Evolutionary conservation across 2,329 filamentous ascomycete species (phyloP), one percentile per base, ranked within the genome.

Genomic region (Ophiostoma sp.): DNA sequence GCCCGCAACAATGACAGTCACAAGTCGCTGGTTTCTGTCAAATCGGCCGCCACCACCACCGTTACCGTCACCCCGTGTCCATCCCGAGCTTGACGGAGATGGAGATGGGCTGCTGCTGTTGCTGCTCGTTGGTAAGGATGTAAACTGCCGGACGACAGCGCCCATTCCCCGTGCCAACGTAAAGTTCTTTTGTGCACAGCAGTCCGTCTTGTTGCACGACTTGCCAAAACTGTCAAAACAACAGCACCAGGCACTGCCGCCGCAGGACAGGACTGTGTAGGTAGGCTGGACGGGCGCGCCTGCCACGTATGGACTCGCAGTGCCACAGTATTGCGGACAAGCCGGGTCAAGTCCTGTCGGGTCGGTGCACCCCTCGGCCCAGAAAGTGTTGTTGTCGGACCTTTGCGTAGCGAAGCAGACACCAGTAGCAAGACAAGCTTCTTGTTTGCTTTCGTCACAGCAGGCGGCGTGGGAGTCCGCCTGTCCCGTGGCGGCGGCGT

Each of bases 271-370:
- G 71, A 77, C 73, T 0, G 75, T 75, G 36, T 77, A 77, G 0
- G 76, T 75, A 1, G 76, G 19, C 45, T 77, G 75, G n/a, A 76
- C 28, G 5, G 76, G 76, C 39, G 63, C 50, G 2, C 19, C 36
- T 1, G 73, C 70, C 17, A 76, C 74, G 36, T 72, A 74, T 31
- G 72, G 73, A 68, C 76, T 77, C 2, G 74, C 57, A 28, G 73
- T 57, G 11, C 76, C 76, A 63, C 76, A 77, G 63, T 76, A 77
- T 17, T 76, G 75, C 17, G 75, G 75, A 73, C 76, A 76, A 11
- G 75, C 70, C 25, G 75, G 72, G 59, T 77, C 76, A n/a, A 75
- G 72, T 2, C 76, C 76, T 15, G 73, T 74, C 3, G 74, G 75
- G 57, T 76, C 76, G 2, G 76, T 76, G 42, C 76, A 77, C 15